A percentile compares a stretch with the other conserved stretches of the same genome.
These are phyloP conservation scores for Colletotrichum sp. DNA, from an alignment of 2,329 filamentous ascomycete genomes.

Conservation along the genomic window DNA sequence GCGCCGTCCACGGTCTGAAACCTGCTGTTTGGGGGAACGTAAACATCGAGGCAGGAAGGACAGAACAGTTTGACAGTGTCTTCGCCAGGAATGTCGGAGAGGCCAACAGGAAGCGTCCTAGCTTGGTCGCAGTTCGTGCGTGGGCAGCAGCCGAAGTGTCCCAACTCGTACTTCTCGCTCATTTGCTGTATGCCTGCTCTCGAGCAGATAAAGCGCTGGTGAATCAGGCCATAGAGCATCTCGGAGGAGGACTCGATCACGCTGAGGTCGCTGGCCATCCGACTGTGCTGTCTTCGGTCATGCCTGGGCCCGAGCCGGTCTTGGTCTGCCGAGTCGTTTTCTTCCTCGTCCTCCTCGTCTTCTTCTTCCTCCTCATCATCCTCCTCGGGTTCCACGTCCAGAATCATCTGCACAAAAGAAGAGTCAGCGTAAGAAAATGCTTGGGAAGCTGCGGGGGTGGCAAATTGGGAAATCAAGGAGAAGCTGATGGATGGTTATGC, in stretches of 20 bases:
- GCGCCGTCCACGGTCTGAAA: constrained; percentile 98
- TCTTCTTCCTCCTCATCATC: constrained; percentile 87
- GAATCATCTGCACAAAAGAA: constrained; percentile 73
- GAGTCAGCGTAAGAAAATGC: constrained; percentile 19
- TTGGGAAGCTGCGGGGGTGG: not conserved
- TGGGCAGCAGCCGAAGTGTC: constrained; percentile 96
- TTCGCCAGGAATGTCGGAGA: constrained; percentile 93
- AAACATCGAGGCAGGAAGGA: constrained; percentile 94
- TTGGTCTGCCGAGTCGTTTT: constrained; percentile 71
- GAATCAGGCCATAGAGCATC: constrained; percentile 96
- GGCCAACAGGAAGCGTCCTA: constrained; percentile 89
- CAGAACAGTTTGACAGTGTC: constrained; percentile 99
- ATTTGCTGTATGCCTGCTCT: constrained; percentile 97
- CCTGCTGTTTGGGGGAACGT: constrained; percentile 94
- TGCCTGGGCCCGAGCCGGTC: constrained; percentile 53
- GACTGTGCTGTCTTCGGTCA: constrained; percentile 78
- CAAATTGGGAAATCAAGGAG: not conserved
- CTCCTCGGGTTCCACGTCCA: constrained; percentile 97
- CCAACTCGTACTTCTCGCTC: constrained; percentile 98
- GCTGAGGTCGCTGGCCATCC: constrained; percentile 90
- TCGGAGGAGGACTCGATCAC: constrained; percentile 98
- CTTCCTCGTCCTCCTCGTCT: constrained; percentile 75
- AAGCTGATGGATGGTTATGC: constrained; percentile 1
- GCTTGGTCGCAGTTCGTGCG: constrained; percentile 90
- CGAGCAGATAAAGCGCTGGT: constrained; percentile 98